phyloP scores from a whole-genome alignment of 2,329 filamentous ascomycete genomes.

The Zarea fungicola region DNA sequence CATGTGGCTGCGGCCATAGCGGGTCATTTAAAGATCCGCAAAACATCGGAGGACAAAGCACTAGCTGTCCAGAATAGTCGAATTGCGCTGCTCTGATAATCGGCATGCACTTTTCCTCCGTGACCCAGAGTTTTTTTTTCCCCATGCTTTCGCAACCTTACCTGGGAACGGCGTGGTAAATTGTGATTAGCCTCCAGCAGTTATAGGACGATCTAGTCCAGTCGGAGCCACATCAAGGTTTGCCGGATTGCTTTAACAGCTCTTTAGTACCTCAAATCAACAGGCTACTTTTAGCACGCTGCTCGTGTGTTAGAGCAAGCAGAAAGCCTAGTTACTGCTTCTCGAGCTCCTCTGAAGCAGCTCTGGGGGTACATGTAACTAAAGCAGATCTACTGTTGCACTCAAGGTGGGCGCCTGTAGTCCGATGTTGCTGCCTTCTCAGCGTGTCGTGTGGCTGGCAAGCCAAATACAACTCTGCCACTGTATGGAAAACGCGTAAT shows the following conservation, averaged over 20 bases:
- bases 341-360: neutral
- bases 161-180: neutral
- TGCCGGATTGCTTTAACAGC: neutral
- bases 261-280: neutral
- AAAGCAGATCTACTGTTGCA: conserved; percentile 6
- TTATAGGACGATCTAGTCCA: neutral
- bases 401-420: neutral
- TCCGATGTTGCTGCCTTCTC: neutral
- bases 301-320: neutral
- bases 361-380: too few relatives aligned
- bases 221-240: neutral
- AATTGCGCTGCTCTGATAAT: too few relatives aligned
- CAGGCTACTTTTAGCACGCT: too few relatives aligned
- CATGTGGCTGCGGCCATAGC: neutral
- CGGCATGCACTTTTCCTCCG: too few relatives aligned
- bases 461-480: neutral
- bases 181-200: neutral
- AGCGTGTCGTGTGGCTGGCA: neutral
- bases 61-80: too few relatives aligned
- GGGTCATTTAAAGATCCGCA: neutral
- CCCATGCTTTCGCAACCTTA: conserved; percentile 1
- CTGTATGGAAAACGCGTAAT: conserved; percentile 1
- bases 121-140: too few relatives aligned
- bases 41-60: neutral
- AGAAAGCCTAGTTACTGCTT: neutral